These are phyloP conservation scores for Coemansia sp. DNA, from an alignment of 192 early-diverging fungal genomes.

Conservation along the genomic window DNA sequence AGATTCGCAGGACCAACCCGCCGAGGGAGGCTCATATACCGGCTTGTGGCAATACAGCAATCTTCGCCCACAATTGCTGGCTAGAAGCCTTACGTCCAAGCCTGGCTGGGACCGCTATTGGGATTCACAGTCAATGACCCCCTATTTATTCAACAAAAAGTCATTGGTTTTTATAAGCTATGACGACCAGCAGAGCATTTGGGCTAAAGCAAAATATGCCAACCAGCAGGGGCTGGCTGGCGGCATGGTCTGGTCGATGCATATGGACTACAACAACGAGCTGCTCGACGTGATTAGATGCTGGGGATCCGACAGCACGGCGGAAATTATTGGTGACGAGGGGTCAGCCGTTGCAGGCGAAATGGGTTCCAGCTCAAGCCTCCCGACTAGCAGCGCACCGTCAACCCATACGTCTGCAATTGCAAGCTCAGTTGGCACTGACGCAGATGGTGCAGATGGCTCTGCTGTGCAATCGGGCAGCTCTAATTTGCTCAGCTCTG, in stretches of 20 bases:
- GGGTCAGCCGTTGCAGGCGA: no score
- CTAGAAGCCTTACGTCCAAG: slow-evolving; percentile 18
- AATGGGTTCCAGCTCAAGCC: no score
- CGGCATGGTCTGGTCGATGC: slow-evolving; percentile 67
- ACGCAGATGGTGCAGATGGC: no score
- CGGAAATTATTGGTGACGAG: no score
- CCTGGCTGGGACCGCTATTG: slow-evolving; percentile 60
- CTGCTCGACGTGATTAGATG: slow-evolving; percentile 35
- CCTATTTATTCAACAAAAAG: slow-evolving; percentile 66
- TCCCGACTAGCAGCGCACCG: no score
- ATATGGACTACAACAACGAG: slow-evolving; percentile 62
- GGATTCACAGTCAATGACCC: slow-evolving; percentile 60
- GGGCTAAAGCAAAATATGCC: slow-evolving; percentile 60
- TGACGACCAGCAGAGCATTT: slow-evolving; percentile 62
- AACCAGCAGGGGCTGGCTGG: slow-evolving; percentile 57
- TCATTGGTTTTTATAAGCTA: slow-evolving; percentile 64
- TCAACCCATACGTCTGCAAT: no score
- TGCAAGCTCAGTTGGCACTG: no score
- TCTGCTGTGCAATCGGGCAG: no score
- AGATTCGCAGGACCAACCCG: slow-evolving; percentile 54
- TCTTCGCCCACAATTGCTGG: slow-evolving; percentile 53
- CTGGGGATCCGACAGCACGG: neutral
- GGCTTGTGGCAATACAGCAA: slow-evolving; percentile 62
- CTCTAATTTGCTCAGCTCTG: no score
- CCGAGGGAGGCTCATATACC: slow-evolving; percentile 49